Conservation (phyloP, 2,329 filamentous ascomycete species). For the Cladorrhinum sp. region DNA sequence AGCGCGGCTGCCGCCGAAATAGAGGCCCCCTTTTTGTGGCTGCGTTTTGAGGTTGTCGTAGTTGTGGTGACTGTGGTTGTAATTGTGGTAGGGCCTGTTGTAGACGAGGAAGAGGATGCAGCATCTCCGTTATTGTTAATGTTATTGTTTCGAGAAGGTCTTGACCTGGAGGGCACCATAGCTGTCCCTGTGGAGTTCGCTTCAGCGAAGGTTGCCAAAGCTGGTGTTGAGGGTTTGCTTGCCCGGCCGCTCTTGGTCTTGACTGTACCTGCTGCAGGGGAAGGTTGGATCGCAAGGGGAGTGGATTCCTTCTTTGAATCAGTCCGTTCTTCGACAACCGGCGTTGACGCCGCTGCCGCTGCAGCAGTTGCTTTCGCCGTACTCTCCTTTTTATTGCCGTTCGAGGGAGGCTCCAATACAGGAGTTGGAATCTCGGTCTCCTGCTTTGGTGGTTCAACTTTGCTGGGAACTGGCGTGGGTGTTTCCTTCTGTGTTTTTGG, state of each 20-base stretch:
- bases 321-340: background rate
- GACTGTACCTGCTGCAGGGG: constrained; percentile 42
- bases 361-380: constrained; percentile 4
- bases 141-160: constrained; percentile 49
- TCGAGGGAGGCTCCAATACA: constrained; percentile 24
- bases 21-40: constrained; percentile 56
- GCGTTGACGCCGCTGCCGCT: background rate
- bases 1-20: constrained; percentile 35
- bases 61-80: constrained; percentile 11
- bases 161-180: constrained; percentile 38
- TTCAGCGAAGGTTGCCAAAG: constrained; percentile 58
- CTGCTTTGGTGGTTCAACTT: constrained; percentile 29
- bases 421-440: constrained; percentile 31
- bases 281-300: constrained; percentile 38
- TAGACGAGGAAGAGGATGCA: constrained; percentile 2
- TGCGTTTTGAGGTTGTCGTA: constrained; percentile 46
- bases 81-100: background rate
- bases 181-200: constrained; percentile 31
- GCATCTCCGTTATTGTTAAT: constrained; percentile 9
- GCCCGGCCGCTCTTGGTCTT: constrained; percentile 63
- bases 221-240: constrained; percentile 65
- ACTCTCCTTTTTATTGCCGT: constrained; percentile 18
- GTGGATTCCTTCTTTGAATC: constrained; percentile 37
- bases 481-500: constrained; percentile 51
- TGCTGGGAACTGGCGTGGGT: constrained; percentile 33